Evolutionary conservation across 331 rosid species (phyloP), one percentile per base, ranked within the genome.

Genomic region (Telfairia occidentalis): DNA sequence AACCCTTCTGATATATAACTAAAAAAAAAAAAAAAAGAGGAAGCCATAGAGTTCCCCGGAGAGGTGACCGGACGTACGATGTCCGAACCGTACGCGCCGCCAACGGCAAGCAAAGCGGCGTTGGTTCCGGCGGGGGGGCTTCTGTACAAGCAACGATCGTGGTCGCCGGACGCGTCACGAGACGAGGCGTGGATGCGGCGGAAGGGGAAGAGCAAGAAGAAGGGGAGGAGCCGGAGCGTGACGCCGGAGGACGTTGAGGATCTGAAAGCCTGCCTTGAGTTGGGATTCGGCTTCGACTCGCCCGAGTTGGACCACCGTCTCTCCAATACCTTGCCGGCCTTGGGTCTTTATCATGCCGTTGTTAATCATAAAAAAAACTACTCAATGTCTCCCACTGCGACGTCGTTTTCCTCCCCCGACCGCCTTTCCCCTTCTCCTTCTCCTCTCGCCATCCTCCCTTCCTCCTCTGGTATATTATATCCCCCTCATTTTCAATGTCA

Each of bases 171-270:
- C 38, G 88, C 79, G 37, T 78, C 38, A 30, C 95, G 98, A 49
- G 95, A 94, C 45, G 98, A 91, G 89, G 97, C 92, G 0, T 94
- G 98, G 98, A 85, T 86, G 38, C 86, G 96, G 30, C 86, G 96
- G 50, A 89, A 91, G 69, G 90, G 88, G 19, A 88, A 83, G 86
- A 80, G 84, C 82, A 89, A 84, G 76, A 89, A 84, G 76, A 86
- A 83, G 61, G 82, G 86, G 7, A 77, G 95, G 19, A 88, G 84
- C 78, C 84, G 76, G 86, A 91, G 97, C 87, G 92, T 91, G 40
- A 91, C 96, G 5, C 96, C 92, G 26, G 97, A 91, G 77, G 96
- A 91, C 52, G 87, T 91, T 0, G 95, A 91, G 34, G 97, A 94
- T 65, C 90, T 94, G 73, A 94, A 94, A 48, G 98, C 95, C 0